Base-by-base conservation (phyloP, 2,329 filamentous ascomycete genomes). In the Hymenoscyphus infarciens region DNA sequence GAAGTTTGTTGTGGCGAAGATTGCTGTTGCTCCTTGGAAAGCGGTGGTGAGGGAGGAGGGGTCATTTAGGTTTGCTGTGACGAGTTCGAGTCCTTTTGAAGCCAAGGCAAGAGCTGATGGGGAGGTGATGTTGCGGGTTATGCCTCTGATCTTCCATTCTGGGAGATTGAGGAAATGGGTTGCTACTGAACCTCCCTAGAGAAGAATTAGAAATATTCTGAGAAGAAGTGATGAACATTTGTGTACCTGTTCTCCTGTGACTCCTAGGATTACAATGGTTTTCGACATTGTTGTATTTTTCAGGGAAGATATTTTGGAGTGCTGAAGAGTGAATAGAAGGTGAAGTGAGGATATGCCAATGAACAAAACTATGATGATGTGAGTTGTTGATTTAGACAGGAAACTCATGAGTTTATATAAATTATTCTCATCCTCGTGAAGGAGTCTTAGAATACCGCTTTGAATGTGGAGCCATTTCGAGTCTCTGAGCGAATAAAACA, bases 1-100 rank as follows among this genome's bases (percentile, higher is more conserved):
- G 67, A 69, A 70, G 61, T 72, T 76, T 22, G 81, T 83, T 57
- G 82, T 77, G 7, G 75, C 68, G 71, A 83, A 84, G 33, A 83
- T 77, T 2, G 79, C 79, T 63, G 81, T 76, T 1, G 77, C 78
- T 29, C 77, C 78, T 0, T 69, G 66, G 29, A 83, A 68, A 1
- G 80, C 81, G 15, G 66, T 35, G 7, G 72, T 70, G 5, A 83
- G 68, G 3, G 79, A 78, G 5, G 68, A 64, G 13, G 57, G 53
- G 64, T 77, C 73, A 55, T 73, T 69, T 19, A 80, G 65, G 55
- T 83, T 77, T 15, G 75, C 81, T 66, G 78, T 67, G 4, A 76
- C 69, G n/a, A 78, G 67, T 58, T 77, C 71, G 25, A 72, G 75
- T 0, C 80, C 80, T 10, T 72, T 70, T 0, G 67, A 67, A 2